Base-by-base conservation (phyloP, 2,329 filamentous ascomycete species). In the Xylariaceae sp. region DNA sequence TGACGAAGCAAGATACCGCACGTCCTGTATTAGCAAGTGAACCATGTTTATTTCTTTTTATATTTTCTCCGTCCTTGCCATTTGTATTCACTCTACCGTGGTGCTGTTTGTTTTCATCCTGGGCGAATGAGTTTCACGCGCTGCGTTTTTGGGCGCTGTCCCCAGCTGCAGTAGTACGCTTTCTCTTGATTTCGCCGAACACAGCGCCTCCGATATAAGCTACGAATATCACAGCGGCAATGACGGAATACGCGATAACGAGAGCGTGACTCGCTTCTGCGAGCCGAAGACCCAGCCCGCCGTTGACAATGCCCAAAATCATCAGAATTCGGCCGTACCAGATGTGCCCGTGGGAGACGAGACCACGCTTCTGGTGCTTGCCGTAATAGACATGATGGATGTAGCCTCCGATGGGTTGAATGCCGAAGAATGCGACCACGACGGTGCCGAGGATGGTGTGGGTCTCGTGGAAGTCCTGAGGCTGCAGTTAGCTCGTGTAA, bases 321-420 rank as follows among this genome's bases (percentile, higher is more conserved):
- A 89, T 82, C 39, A 88, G 70, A 1, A 74, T 65, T 16, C 86
- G 80, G 11, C 87, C 87, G 65, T 80, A 86, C 84, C 84, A 88
- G 63, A 87, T 81, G 67, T 89, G 87, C 1, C 75, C 67, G 62
- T 87, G 73, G 61, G 83, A 85, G 59, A 87, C 67, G 36, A 75
- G 14, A 6, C 80, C 80, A 31, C 86, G 82, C 23, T 65, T 40
- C 49, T 78, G 72, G 51, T 79, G 69, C 67, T 77, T 78, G 53
- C 78, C 64, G 70, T 77, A 88, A 66, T 83, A 71, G 28, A 68
- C 65, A 69, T 89, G 86, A 67, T 89, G 86, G 33, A 83, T 53
- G 53, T 76, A 76, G 40, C 87, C 86, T 9, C 87, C 75, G 48
- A 82, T 65, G 6, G 85, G 85, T 70, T 89, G 86, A 52, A 88